These are phyloP conservation scores for Papiliotrema laurentii DNA, from an alignment of 1,284 basidiomycete species.

Conservation along the genomic window DNA sequence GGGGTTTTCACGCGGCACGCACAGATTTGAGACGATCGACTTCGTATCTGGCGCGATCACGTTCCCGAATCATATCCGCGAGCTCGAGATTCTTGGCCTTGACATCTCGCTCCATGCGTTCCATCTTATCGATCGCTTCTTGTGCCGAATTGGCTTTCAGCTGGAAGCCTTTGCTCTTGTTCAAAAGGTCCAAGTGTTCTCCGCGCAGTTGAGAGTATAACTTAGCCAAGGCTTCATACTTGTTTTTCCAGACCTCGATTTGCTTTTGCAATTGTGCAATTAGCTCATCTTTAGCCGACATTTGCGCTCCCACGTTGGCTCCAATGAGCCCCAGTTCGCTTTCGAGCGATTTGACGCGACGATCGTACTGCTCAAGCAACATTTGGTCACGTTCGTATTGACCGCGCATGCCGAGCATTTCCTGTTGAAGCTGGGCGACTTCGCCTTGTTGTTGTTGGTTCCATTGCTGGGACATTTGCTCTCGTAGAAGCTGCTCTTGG, in stretches of 20 bases:
- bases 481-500: conserved; percentile 80
- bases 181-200: conserved; percentile 95
- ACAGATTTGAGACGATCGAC: conserved; percentile 87
- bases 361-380: conserved; percentile 95
- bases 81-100: conserved; percentile 98
- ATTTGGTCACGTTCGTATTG: conserved; percentile 99
- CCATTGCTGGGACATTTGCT: conserved; percentile 61
- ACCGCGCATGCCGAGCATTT: conserved; percentile 87
- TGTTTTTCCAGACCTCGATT: conserved; percentile 94
- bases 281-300: conserved; percentile 89
- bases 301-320: conserved; percentile 78
- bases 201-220: conserved; percentile 96
- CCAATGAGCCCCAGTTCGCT: conserved; percentile 77
- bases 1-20: conserved; percentile 17
- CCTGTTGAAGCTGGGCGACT: conserved; percentile 72
- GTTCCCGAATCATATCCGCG: conserved; percentile 97
- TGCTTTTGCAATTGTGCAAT: conserved; percentile 96
- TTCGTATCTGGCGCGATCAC: conserved; percentile 93
- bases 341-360: conserved; percentile 93
- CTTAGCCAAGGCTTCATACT: conserved; percentile 98
- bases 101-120: conserved; percentile 96
- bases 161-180: conserved; percentile 96
- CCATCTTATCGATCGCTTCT: conserved; percentile 98
- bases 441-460: conserved; percentile 54
- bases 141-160: conserved; percentile 98